Conservation (phyloP, 345 rosid species). For the Jatropha curcas region DNA sequence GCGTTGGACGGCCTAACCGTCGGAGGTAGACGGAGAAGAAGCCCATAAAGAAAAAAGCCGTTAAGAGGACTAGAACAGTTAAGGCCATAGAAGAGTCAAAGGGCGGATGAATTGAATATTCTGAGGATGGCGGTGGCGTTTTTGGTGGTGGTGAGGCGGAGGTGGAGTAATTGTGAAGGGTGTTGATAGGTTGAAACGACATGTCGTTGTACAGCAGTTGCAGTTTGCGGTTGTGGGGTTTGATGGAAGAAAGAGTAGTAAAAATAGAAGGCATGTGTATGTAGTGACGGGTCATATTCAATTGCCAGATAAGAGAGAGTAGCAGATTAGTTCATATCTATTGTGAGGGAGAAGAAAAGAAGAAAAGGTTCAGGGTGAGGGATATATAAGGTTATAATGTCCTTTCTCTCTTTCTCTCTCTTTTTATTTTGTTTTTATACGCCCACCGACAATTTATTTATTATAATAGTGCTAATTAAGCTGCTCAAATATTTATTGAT, state of each 20-base stretch:
- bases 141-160: constrained; percentile 12
- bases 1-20: too few species aligned
- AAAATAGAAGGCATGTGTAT: neutral
- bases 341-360: too few species aligned
- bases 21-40: constrained; percentile 60
- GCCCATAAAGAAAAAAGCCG: constrained; percentile 58
- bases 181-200: neutral
- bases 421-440: too few species aligned
- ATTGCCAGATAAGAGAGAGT: too few species aligned
- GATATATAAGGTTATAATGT: too few species aligned
- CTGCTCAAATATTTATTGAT: too few species aligned
- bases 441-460: too few species aligned
- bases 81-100: constrained; percentile 49
- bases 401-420: too few species aligned
- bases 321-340: too few species aligned
- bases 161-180: neutral
- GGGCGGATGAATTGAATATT: neutral
- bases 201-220: constrained; percentile 2
- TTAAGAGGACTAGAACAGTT: constrained; percentile 46
- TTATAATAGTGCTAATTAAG: too few species aligned
- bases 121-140: constrained; percentile 8
- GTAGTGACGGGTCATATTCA: too few species aligned
- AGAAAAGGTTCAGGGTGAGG: too few species aligned
- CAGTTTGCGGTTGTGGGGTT: constrained; percentile 28
- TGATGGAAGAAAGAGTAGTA: constrained; percentile 4